phyloP scores from a whole-genome alignment of 2,329 filamentous ascomycete genomes.

The Pseudomassariella vexata region DNA sequence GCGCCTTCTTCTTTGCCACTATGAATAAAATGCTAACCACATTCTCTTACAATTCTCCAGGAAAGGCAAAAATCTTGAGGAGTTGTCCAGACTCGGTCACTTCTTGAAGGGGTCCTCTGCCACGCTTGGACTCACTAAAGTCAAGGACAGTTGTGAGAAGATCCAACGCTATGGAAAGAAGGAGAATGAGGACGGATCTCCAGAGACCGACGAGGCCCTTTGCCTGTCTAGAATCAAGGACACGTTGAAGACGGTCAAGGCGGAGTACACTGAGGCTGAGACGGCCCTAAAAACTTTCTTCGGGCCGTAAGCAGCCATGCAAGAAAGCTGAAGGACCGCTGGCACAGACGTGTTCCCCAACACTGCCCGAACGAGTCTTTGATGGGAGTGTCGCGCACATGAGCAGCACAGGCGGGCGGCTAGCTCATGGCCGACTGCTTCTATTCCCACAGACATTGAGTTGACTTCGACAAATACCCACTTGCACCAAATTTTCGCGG shows the following conservation, averaged over 20 bases:
- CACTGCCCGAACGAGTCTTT: neutral
- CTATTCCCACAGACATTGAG: neutral
- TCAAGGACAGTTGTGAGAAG: constrained; percentile 91
- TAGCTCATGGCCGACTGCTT: neutral
- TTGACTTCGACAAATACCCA: constrained; percentile 2
- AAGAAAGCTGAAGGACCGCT: constrained; percentile 4
- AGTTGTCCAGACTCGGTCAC: constrained; percentile 80
- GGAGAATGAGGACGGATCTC: constrained; percentile 70
- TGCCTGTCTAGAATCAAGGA: constrained; percentile 66
- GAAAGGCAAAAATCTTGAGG: constrained; percentile 59
- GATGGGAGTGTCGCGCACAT: constrained; percentile 1
- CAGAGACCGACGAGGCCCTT: constrained; percentile 59
- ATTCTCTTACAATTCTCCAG: constrained; percentile 36
- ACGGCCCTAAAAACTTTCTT: constrained; percentile 67
- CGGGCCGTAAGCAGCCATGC: constrained; percentile 17
- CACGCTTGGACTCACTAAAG: constrained; percentile 82
- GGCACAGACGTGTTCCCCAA: neutral
- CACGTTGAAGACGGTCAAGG: constrained; percentile 66
- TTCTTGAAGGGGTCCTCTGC: constrained; percentile 97
- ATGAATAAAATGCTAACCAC: constrained; percentile 11
- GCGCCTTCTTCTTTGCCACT: neutral
- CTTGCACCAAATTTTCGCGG: neutral
- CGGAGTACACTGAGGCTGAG: constrained; percentile 71
- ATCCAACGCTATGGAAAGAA: constrained; percentile 87
- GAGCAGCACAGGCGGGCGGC: neutral